Percentiles rank a stretch among this genome's conserved stretches.
Conservation (phyloP, 169 alveolate species). For the Eimeria necatrix region DNA sequence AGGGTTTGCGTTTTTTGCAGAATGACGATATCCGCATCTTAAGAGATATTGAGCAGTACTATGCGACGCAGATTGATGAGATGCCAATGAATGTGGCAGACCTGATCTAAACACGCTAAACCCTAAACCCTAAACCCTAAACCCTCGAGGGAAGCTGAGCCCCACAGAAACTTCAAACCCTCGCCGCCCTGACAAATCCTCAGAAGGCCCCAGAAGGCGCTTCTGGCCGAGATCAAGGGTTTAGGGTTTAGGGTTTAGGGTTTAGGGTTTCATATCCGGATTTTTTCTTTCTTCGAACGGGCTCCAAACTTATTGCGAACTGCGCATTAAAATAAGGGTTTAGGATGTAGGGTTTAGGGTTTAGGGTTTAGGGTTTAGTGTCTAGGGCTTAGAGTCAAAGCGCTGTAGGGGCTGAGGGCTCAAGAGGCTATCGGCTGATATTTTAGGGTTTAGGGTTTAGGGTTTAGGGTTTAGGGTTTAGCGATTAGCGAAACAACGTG, state of each 20-base stretch:
- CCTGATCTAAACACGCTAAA: not conserved
- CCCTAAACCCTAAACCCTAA: slow-evolving; percentile 32
- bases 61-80: not conserved
- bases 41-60: not conserved
- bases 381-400: not conserved
- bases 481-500: not conserved
- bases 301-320: not conserved
- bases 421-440: not conserved
- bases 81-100: not conserved
- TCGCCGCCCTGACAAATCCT: not conserved
- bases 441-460: not conserved
- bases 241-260: slow-evolving; percentile 54
- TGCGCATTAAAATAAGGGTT: not conserved
- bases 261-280: not conserved
- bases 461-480: slow-evolving; percentile 38
- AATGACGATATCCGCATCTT: not conserved
- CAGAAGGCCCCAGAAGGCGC: not conserved
- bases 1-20: slow-evolving; percentile 35
- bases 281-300: not conserved
- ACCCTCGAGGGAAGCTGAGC: no score
- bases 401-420: not conserved
- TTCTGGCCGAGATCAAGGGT: not conserved
- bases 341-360: not conserved
- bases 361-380: not conserved
- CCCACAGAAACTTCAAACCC: not conserved